Evolutionary conservation across 83 land plant genomes (phyloP), one percentile per base, ranked within the genome.

Genomic region (Thuja plicata): DNA sequence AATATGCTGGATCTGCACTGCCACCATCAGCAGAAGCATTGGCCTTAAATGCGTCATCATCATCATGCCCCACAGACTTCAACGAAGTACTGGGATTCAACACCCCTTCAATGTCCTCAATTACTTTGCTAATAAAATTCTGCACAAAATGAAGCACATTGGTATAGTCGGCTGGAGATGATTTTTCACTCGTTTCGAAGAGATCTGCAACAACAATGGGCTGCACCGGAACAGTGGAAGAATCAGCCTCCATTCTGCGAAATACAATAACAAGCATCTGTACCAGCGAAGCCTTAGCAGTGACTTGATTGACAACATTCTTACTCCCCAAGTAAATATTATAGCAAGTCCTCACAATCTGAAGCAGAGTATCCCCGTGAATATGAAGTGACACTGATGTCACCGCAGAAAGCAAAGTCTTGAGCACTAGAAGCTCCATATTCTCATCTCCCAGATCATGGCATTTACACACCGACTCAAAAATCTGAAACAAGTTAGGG

Each of bases 231-330:
- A 92, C 95, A 3, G 93, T 90, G 81, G 94, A 88, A 0, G 95
- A 91, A 89, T 96, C 96, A 43, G 95, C 95, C 89, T 98, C 99
- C 84, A 93, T 96, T 66, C 99, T 87, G 5, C 93, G 71, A 88
- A 94, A 97, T 35, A 98, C 94, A 71, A 98, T 97, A 12, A 91
- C 86, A 79, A 98, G 90, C 86, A 95, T 97, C 92, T 97, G 99
- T 8, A 94, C 96, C 9, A 98, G 92, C 5, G 93, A 96, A 8
- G 97, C 92, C 90, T 96, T 97, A 21, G 99, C 98, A 54, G 95
- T 96, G 91, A 96, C 90, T 94, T 97, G 99, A 90, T 96, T 97
- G 43, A 94, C 96, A 27, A 91, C 92, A 77, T 88, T 94, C 78
- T 89, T 89, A 88, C 99, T 95, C 15, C 98, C 98, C 19, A 98